Conservation (phyloP, 1,139 yeast genomes). For the Pneumocystis murina region DNA sequence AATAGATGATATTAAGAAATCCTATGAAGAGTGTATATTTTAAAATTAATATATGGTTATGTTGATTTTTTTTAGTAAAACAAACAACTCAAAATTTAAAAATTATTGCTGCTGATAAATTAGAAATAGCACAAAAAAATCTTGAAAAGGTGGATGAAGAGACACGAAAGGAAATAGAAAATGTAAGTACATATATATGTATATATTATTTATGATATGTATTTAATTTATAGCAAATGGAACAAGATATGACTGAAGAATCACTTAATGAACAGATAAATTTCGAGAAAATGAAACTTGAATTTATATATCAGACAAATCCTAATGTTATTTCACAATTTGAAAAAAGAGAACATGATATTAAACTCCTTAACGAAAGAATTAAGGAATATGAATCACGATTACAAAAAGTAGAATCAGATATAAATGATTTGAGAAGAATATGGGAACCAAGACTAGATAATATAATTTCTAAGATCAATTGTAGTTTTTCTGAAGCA, state of each 20-base stretch:
- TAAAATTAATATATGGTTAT: background rate
- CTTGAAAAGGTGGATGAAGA: background rate
- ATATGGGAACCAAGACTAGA: slow-evolving; percentile 49
- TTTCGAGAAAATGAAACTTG: slow-evolving; percentile 21
- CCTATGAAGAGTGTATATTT: background rate
- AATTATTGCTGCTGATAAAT: background rate
- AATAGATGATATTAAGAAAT: slow-evolving; percentile 11
- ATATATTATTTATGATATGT: background rate
- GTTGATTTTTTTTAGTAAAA: background rate
- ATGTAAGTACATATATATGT: background rate
- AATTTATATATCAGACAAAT: slow-evolving; percentile 19
- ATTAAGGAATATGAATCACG: slow-evolving; percentile 21
- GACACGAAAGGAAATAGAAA: background rate
- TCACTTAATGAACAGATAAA: slow-evolving; percentile 21
- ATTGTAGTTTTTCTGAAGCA: slow-evolving; percentile 47
- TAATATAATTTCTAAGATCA: slow-evolving; percentile 37
- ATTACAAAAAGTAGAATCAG: slow-evolving; percentile 22
- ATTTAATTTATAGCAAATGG: background rate
- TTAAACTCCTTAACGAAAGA: slow-evolving; percentile 22
- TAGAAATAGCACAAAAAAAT: background rate
- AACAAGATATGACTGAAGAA: slow-evolving; percentile 14
- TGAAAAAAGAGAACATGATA: slow-evolving; percentile 18
- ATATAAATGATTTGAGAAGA: slow-evolving; percentile 29
- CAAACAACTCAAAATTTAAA: background rate
- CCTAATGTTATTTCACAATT: slow-evolving; percentile 17